Evolutionary conservation across 225 moss, liverwort and hornwort species (phyloP).

Genomic region (Pseudisothecium myosuroides): DNA sequence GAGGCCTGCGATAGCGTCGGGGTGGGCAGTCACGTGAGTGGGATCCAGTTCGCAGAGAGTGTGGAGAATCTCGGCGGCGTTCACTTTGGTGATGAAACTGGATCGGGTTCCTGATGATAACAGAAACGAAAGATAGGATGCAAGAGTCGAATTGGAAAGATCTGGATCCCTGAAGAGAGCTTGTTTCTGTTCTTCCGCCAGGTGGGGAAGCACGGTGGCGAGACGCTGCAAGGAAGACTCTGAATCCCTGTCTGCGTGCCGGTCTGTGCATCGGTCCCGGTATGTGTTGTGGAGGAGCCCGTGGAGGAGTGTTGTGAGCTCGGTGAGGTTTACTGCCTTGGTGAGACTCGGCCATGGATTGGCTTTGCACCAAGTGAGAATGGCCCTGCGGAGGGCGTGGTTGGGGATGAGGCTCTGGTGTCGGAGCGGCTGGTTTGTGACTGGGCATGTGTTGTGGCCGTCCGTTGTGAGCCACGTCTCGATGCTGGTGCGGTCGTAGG

Average conservation of each 20-base stretch:
- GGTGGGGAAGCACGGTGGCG: not conserved
- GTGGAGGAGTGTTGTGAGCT: not conserved
- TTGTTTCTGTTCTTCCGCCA: not conserved
- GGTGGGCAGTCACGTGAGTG: not conserved
- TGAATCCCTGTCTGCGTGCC: not conserved
- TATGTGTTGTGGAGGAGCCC: not conserved
- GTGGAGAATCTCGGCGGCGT: not conserved
- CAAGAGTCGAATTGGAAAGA: not conserved
- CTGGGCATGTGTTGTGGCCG: slow-evolving; percentile 51
- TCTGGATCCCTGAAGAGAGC: not conserved
- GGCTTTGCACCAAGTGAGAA: slow-evolving; percentile 43
- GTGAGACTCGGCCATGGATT: slow-evolving; percentile 17
- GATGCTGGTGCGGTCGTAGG: slow-evolving; percentile 58
- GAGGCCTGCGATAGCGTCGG: slow-evolving; percentile 21
- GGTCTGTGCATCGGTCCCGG: not conserved
- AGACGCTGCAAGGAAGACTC: slow-evolving; percentile 14
- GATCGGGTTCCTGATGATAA: not conserved
- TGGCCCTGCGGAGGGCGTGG: slow-evolving; percentile 50
- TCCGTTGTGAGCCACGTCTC: slow-evolving; percentile 48
- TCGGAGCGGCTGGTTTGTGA: slow-evolving; percentile 40
- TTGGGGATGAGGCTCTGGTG: slow-evolving; percentile 46
- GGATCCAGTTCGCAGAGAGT: not conserved
- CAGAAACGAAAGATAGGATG: not conserved
- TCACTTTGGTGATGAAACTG: not conserved
- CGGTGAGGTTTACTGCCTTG: slow-evolving; percentile 8